Evolutionary conservation across 2,329 filamentous ascomycete species (phyloP).

Genomic region (Clarireedia homoeocarpa): DNA sequence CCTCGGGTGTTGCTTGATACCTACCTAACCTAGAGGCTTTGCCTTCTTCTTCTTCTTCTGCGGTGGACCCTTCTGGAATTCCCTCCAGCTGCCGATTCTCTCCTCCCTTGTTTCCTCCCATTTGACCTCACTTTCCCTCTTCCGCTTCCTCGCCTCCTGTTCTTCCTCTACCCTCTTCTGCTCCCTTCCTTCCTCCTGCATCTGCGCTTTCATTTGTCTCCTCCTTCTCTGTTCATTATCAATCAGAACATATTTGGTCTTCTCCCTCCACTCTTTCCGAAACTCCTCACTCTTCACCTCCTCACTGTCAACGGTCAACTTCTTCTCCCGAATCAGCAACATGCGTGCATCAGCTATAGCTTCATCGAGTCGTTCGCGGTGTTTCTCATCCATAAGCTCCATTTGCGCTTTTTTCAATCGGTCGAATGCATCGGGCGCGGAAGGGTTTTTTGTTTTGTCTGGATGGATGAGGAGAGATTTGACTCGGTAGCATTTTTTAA

Average conservation of each 20-base stretch:
- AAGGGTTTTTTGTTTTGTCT: constrained; percentile 89
- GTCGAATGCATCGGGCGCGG: constrained; percentile 91
- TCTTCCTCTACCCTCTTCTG: constrained; percentile 83
- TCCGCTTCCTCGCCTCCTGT: constrained; percentile 69
- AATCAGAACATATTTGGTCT: constrained; percentile 80
- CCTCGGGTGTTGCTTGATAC: neutral
- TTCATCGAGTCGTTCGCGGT: constrained; percentile 80
- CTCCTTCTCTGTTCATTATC: constrained; percentile 83
- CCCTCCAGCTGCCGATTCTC: constrained; percentile 88
- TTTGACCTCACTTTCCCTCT: constrained; percentile 85
- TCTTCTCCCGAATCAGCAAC: constrained; percentile 88
- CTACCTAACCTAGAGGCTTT: constrained; percentile 27
- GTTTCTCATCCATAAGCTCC: constrained; percentile 88
- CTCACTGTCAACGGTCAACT: constrained; percentile 81
- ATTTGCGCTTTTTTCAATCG: constrained; percentile 91
- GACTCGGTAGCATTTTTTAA: constrained; percentile 88
- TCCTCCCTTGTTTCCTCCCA: constrained; percentile 92
- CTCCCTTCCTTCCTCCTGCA: constrained; percentile 93
- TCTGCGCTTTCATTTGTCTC: constrained; percentile 82
- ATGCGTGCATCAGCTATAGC: constrained; percentile 93
- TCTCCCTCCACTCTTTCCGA: constrained; percentile 78
- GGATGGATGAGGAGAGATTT: constrained; percentile 99
- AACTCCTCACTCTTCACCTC: constrained; percentile 83
- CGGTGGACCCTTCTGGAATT: constrained; percentile 72
- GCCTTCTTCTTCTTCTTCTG: constrained; percentile 64